Percentiles rank a stretch among this genome's conserved stretches.
phyloP scores from a whole-genome alignment of 108 stramenopile species.

The Thalassiosira profunda region DNA sequence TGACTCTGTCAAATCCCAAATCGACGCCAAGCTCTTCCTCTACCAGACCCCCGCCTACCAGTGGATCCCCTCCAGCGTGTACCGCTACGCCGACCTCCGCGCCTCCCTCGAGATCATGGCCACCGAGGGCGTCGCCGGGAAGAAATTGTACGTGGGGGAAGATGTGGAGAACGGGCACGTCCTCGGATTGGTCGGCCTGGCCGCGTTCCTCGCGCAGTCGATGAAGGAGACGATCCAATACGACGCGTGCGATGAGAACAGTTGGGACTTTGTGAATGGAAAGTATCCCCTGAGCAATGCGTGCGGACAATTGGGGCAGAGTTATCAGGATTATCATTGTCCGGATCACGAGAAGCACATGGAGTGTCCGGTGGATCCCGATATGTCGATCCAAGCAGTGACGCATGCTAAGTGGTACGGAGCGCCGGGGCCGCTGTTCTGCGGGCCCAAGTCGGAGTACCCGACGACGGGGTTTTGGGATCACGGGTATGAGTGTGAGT shows the following conservation, averaged over 20 bases:
- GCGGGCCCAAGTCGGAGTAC: slow-evolving; percentile 28
- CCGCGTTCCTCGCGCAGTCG: slow-evolving; percentile 47
- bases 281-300: slow-evolving; percentile 27
- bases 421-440: slow-evolving; percentile 49
- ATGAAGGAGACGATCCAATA: slow-evolving; percentile 57
- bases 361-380: slow-evolving; percentile 13
- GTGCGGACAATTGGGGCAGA: slow-evolving; percentile 47
- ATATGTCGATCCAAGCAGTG: slow-evolving; percentile 5
- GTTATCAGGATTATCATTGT: slow-evolving; percentile 49
- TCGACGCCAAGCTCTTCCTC: slow-evolving; percentile 25
- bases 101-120: slow-evolving; percentile 16
- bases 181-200: slow-evolving; percentile 34
- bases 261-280: slow-evolving; percentile 13
- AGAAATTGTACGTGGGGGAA: slow-evolving; percentile 37
- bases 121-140: slow-evolving; percentile 18
- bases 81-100: slow-evolving; percentile 19
- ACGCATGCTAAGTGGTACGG: slow-evolving; percentile 18
- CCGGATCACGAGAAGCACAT: neutral
- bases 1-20: slow-evolving; percentile 9
- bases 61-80: slow-evolving; percentile 18
- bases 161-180: slow-evolving; percentile 21
- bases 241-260: slow-evolving; percentile 56
- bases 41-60: slow-evolving; percentile 22
- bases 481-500: neutral
- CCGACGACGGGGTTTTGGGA: slow-evolving; percentile 5